Conservation (phyloP, 2,329 filamentous ascomycete species). For the Mycocentrospora acerina region DNA sequence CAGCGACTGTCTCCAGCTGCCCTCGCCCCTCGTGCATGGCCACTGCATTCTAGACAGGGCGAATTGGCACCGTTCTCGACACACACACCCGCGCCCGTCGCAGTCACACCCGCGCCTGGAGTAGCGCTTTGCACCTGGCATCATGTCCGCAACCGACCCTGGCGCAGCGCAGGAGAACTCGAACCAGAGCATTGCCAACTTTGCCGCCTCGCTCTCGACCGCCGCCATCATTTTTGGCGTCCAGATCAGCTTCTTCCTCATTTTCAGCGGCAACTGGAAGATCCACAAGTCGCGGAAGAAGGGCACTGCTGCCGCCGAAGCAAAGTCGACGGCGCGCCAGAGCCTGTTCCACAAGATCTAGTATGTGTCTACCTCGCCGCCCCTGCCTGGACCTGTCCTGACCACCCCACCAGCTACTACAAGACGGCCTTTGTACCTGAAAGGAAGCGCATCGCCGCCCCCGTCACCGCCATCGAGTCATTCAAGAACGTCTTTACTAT, state of each 20-base stretch:
- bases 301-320: slow-evolving; percentile 1
- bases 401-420: slow-evolving; percentile 39
- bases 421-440: slow-evolving; percentile 42
- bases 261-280: slow-evolving; percentile 43
- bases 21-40: too few species aligned
- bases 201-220: slow-evolving; percentile 39
- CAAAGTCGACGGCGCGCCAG: slow-evolving; percentile 30
- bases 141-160: not conserved
- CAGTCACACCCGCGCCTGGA: too few species aligned
- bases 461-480: slow-evolving; percentile 38
- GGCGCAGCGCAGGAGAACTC: slow-evolving; percentile 14
- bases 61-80: too few species aligned
- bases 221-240: slow-evolving; percentile 40
- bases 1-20: too few species aligned
- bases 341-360: slow-evolving; percentile 43
- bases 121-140: too few species aligned
- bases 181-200: slow-evolving; percentile 42
- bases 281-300: slow-evolving; percentile 25
- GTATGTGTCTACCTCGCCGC: slow-evolving; percentile 18
- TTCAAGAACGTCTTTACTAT: slow-evolving; percentile 60
- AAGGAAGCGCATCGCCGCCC: slow-evolving; percentile 37
- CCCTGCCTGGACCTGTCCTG: slow-evolving; percentile 8
- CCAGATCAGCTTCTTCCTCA: slow-evolving; percentile 36
- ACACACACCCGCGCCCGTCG: too few species aligned
- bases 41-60: too few species aligned